A percentile compares a stretch with the other conserved stretches of the same genome.
Evolutionary conservation across 1,284 basidiomycete genomes (phyloP).

Genomic region (Marasmius sp.): DNA sequence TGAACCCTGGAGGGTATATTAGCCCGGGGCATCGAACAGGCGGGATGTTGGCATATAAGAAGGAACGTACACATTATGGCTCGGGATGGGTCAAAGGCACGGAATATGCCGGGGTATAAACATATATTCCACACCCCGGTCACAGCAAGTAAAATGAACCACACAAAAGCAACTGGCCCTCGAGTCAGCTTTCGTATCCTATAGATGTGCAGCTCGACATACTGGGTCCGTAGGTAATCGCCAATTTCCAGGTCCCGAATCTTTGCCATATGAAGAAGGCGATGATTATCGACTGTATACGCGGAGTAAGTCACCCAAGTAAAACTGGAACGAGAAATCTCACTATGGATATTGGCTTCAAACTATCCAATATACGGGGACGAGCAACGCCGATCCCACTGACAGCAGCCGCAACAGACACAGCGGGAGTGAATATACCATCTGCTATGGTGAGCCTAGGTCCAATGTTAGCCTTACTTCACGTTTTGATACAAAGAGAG

Average conservation of each 20-base stretch:
- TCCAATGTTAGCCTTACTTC: neutral
- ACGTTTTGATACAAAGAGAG: neutral
- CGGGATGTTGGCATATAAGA: neutral
- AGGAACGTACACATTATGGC: conserved; percentile 52
- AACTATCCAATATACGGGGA: conserved; percentile 41
- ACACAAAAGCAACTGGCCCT: conserved; percentile 50
- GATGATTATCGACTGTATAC: conserved; percentile 50
- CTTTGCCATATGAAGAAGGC: conserved; percentile 57
- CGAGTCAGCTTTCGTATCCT: neutral
- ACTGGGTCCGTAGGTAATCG: conserved; percentile 56
- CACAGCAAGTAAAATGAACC: conserved; percentile 51
- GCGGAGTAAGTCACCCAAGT: neutral
- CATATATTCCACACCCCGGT: conserved; percentile 63
- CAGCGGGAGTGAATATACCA: conserved; percentile 63
- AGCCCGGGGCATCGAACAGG: neutral
- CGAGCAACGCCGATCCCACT: conserved; percentile 64
- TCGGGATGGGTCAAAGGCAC: conserved; percentile 67
- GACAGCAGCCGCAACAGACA: conserved; percentile 68
- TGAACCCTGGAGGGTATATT: conserved; percentile 48
- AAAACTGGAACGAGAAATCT: conserved; percentile 12
- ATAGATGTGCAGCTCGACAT: conserved; percentile 11
- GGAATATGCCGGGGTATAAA: conserved; percentile 56
- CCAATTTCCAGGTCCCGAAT: conserved; percentile 56
- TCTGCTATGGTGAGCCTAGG: conserved; percentile 59
- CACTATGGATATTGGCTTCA: conserved; percentile 61